Evolutionary conservation across 495 filamentous ascomycete genomes (phyloP).

Genomic region (Aspergillus biplanus): DNA sequence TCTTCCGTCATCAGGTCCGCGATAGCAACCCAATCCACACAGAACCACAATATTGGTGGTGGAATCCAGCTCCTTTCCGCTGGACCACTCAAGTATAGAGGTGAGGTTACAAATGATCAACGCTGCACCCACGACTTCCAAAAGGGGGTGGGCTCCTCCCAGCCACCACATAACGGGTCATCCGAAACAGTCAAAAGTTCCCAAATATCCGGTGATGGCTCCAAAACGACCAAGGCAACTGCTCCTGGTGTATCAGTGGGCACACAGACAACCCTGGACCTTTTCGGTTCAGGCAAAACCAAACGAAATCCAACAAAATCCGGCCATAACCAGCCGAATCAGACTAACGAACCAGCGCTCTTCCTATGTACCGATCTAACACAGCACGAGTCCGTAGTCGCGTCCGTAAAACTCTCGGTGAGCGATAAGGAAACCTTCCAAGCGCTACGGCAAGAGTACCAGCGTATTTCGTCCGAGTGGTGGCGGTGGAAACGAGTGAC

Average conservation of each 20-base stretch:
- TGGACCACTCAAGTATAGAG: too few species aligned
- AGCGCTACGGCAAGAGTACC: not conserved
- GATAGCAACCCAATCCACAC: too few species aligned
- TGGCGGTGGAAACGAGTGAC: not conserved
- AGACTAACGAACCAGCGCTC: not conserved
- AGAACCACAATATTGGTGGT: too few species aligned
- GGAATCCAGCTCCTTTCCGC: too few species aligned
- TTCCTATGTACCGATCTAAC: not conserved
- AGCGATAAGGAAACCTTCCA: conserved; percentile 2
- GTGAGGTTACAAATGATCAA: not conserved
- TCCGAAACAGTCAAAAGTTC: not conserved
- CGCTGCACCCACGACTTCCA: not conserved
- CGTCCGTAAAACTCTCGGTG: not conserved
- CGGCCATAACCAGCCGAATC: not conserved
- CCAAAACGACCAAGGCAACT: not conserved
- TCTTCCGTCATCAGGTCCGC: too few species aligned
- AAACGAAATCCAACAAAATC: not conserved
- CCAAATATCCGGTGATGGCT: not conserved
- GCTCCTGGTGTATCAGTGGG: not conserved
- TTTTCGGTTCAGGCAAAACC: not conserved
- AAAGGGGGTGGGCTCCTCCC: not conserved
- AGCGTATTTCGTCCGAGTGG: not conserved
- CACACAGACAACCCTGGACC: not conserved
- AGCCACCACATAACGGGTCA: not conserved
- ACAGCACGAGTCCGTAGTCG: not conserved